A percentile compares a stretch with the other conserved stretches of the same genome.
Evolutionary conservation across 2,329 filamentous ascomycete genomes (phyloP).

Genomic region (Helminthosporium solani): DNA sequence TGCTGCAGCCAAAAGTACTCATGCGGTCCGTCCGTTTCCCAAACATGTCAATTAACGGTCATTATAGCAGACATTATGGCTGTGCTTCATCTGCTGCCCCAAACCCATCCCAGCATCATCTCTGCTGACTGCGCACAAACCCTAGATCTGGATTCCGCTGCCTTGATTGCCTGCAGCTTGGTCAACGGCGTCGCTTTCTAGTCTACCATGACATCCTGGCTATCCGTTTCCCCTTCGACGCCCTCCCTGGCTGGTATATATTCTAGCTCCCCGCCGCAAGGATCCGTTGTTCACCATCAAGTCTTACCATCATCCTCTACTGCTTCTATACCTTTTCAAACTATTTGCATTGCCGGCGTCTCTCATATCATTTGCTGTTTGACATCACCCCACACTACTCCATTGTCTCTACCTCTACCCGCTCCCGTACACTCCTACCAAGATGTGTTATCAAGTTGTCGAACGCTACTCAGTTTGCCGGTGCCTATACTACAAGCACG

Average conservation of each 20-base stretch:
- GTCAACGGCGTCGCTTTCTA: constrained; percentile 25
- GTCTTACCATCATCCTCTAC: constrained; percentile 11
- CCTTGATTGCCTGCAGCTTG: constrained; percentile 36
- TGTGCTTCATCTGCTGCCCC: constrained; percentile 35
- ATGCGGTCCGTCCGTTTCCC: constrained; percentile 27
- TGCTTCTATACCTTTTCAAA: constrained; percentile 8
- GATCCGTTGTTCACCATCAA: constrained; percentile 14
- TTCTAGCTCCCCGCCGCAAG: constrained; percentile 25
- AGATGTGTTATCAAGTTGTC: constrained; percentile 84
- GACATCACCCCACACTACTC: constrained; percentile 5
- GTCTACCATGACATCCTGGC: constrained; percentile 25
- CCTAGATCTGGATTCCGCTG: constrained; percentile 36
- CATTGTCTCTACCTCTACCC: constrained; percentile 1
- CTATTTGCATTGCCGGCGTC: constrained; percentile 13
- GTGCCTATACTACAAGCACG: constrained; percentile 85
- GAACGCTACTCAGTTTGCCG: constrained; percentile 85
- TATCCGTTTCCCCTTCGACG: constrained; percentile 19
- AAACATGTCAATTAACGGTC: constrained; percentile 27
- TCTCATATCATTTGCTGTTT: constrained; percentile 9
- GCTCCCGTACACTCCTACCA: constrained; percentile 5
- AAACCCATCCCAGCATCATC: constrained; percentile 27
- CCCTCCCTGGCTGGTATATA: constrained; percentile 35
- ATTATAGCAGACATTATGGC: constrained; percentile 41
- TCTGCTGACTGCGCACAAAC: constrained; percentile 40
- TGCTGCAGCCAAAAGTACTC: constrained; percentile 27